phyloP scores from a whole-genome alignment of 495 filamentous ascomycete species.

The Jackrogersella multiformis region DNA sequence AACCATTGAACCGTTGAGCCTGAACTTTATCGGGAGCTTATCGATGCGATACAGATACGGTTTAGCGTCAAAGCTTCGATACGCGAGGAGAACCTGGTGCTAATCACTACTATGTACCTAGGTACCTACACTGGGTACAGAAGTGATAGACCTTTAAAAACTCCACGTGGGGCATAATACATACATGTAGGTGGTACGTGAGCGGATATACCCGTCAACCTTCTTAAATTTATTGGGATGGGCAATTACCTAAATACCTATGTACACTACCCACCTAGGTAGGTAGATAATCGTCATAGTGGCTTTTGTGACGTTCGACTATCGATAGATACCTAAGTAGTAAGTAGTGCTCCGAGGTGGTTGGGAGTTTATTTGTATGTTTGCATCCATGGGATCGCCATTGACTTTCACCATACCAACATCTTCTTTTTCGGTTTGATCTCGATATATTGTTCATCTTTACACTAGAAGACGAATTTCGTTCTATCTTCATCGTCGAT shows the following conservation, averaged over 20 bases:
- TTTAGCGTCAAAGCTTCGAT: constrained; percentile 32
- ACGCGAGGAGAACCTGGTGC: constrained; percentile 35
- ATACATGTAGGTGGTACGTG: background rate
- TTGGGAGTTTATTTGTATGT: constrained; percentile 2
- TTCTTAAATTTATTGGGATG: background rate
- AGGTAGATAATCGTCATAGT: constrained; percentile 12
- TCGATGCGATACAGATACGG: constrained; percentile 7
- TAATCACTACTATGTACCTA: constrained; percentile 28
- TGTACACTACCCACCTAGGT: too few relatives aligned
- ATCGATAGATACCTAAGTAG: background rate
- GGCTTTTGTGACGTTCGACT: background rate
- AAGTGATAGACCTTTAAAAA: too few relatives aligned
- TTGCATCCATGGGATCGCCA: background rate
- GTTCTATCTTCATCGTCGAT: too few relatives aligned
- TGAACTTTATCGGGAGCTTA: background rate
- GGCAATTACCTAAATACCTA: too few relatives aligned
- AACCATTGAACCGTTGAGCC: background rate
- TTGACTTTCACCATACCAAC: background rate
- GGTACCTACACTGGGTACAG: too few relatives aligned
- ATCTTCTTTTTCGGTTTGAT: background rate
- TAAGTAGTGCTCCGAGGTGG: background rate
- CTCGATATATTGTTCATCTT: too few relatives aligned
- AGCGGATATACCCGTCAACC: constrained; percentile 29
- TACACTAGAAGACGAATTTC: too few relatives aligned
- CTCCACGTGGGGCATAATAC: constrained; percentile 13